Base-by-base conservation (phyloP, 1,284 basidiomycete genomes). In the Ustilago bromivora region DNA sequence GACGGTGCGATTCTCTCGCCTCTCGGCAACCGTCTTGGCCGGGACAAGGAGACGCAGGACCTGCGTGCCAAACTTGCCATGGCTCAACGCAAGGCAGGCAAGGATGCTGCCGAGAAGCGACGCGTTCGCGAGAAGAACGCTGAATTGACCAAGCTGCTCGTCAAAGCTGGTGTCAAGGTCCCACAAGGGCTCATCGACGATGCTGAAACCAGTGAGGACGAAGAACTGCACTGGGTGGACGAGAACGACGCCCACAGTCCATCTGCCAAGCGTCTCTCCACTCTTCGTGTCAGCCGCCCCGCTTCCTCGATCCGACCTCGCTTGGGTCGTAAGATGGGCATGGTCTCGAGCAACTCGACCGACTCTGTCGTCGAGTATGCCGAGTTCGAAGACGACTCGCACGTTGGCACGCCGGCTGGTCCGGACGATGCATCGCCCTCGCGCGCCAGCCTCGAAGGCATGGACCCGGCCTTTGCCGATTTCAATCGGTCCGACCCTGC, bases 91-190 rank as follows among this genome's bases (percentile, higher is more conserved):
- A 80, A 82, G 56, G 74, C 82, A 15, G 81, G 80, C 35, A 83
- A 83, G 66, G 83, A 84, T 49, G 72, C 69, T 12, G 77, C 76
- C 52, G 79, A 82, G 65, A 81, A 80, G 78, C 82, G 82, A 35
- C 69, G 73, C 28, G 75, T 81, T 35, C 82, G 82, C 43, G 82
- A 83, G 23, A 80, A 82, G 77, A 78, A 81, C 38, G 66, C 63
- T 6, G 80, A 83, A 62, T 73, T 83, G 36, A 66, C 74, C 56
- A 72, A 70, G 57, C 58, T 79, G 47, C 78, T 84, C 46, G 62
- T 71, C 46, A 73, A 78, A 35, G 78, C 78, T 1, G 82, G 82
- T 28, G 58, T 84, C 62, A 69, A 77, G 55, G 58, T 73, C 9
- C 81, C 82, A 8, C 67, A 64, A 23, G 74, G 65, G 28, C 66